Conservation (phyloP, 2,329 filamentous ascomycete species). For the Gliomastix tumulicola region DNA sequence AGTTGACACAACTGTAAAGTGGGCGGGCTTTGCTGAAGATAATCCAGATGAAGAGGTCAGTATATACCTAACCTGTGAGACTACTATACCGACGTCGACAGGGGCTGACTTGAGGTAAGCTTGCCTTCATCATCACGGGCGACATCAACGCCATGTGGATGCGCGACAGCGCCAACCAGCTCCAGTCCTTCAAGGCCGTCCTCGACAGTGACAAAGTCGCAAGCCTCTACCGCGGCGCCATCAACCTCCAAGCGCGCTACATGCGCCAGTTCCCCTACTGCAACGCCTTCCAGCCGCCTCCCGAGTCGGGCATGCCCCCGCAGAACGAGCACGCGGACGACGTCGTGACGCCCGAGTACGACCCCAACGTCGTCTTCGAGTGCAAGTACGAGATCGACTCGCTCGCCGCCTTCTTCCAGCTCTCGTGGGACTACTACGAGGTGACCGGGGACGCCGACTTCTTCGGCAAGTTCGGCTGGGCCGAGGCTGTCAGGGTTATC, state of each 20-base stretch:
- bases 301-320: slow-evolving; percentile 44
- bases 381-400: slow-evolving; percentile 97
- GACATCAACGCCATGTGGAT: slow-evolving; percentile 94
- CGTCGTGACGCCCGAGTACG: slow-evolving; percentile 55
- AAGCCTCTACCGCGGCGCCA: slow-evolving; percentile 64
- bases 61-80: too few species aligned
- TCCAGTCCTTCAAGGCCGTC: slow-evolving; percentile 65
- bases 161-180: slow-evolving; percentile 76
- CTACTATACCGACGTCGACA: too few species aligned
- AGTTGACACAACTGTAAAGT: slow-evolving; percentile 64
- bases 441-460: slow-evolving; percentile 66
- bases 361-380: slow-evolving; percentile 71
- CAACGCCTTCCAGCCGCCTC: slow-evolving; percentile 88
- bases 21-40: slow-evolving; percentile 54
- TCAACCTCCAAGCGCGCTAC: slow-evolving; percentile 71
- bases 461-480: slow-evolving; percentile 69
- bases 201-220: slow-evolving; percentile 44
- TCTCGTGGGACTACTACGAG: slow-evolving; percentile 74
- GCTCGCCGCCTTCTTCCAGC: slow-evolving; percentile 75
- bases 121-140: slow-evolving; percentile 77
- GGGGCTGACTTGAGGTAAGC: too few species aligned
- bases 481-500: slow-evolving; percentile 62
- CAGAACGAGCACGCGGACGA: slow-evolving; percentile 30
- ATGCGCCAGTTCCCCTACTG: slow-evolving; percentile 70
- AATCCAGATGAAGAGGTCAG: slow-evolving; percentile 50